Base-by-base conservation (phyloP, 1,284 basidiomycete species). In the Trametes hirsuta region DNA sequence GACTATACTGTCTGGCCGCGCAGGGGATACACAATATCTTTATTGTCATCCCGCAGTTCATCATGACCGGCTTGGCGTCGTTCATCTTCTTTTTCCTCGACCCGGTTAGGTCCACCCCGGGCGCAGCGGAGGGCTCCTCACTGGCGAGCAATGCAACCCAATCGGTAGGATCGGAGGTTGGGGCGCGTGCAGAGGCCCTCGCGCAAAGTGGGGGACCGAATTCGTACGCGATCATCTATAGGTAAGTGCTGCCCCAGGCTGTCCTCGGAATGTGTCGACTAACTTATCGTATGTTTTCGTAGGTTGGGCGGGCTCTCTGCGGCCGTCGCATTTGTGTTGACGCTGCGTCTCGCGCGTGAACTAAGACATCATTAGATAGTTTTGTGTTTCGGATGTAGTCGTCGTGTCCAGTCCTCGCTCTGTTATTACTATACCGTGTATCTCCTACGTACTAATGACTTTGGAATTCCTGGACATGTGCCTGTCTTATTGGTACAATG, bases 11-110 rank as follows among this genome's bases (percentile, higher is more conserved):
- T 40, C 12, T 25, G 18, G 44, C 6, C 21, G 6, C 21, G 34
- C 30, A 57, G 55, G 94, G 94, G 39, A 95, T 96, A 57, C 94
- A 96, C 74, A 97, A 96, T 68, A 83, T 97, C 54, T 95, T 92
- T 72, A 81, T 97, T 65, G 95, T 97, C 54, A 77, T 90, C 15
- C 90, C 86, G 3, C 89, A 91, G 65, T 89, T 91, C 70, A 76
- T 91, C 35, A 83, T 90, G 49, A 88, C 85, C 0, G 88, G 82
- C 11, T 68, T 91, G 14, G 83, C 88, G 4, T 82, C 88, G 8
- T 73, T 90, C 48, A 77, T 90, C 40, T 90, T 91, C 69, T 85
- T 87, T 15, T 65, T 90, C 12, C 84, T 90, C 48, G 90, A 92
- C 61, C 81, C 84, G 1, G 69, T 76, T 22, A 83, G 81, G 59